These are phyloP conservation scores for Leccinum angustisporum DNA, from an alignment of 1,284 basidiomycete species.

Conservation along the genomic window DNA sequence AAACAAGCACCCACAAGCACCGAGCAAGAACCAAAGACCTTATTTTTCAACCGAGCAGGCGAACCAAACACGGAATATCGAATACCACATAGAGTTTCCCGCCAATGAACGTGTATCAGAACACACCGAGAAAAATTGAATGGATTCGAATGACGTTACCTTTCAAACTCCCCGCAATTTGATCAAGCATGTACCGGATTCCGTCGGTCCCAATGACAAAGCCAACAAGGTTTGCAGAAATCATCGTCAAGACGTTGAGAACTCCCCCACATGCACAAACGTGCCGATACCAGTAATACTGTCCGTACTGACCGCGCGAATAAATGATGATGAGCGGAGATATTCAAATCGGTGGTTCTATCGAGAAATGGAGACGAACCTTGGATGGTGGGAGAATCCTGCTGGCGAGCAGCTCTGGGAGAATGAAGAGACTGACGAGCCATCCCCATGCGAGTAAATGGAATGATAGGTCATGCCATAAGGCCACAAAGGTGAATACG, in stretches of 20 bases:
- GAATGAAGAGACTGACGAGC: conserved; percentile 88
- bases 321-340: conserved; percentile 2
- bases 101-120: conserved; percentile 1
- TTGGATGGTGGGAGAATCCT: conserved; percentile 61
- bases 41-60: background rate
- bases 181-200: conserved; percentile 63
- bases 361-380: conserved; percentile 45
- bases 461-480: conserved; percentile 96
- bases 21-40: conserved; percentile 67
- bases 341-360: conserved; percentile 1
- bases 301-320: conserved; percentile 56
- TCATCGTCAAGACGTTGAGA: conserved; percentile 87
- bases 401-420: conserved; percentile 80
- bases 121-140: background rate
- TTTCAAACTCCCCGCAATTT: conserved; percentile 65
- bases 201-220: conserved; percentile 93
- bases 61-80: background rate
- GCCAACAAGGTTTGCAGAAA: conserved; percentile 91
- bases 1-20: conserved; percentile 71
- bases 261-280: conserved; percentile 84
- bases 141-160: conserved; percentile 44
- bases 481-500: conserved; percentile 96
- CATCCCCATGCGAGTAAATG: conserved; percentile 94
- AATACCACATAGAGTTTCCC: background rate
- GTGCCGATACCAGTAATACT: conserved; percentile 81